Evolutionary conservation across 768 basidiomycete genomes (phyloP), one percentile per base, ranked within the genome.

Genomic region (Obba rivulosa): DNA sequence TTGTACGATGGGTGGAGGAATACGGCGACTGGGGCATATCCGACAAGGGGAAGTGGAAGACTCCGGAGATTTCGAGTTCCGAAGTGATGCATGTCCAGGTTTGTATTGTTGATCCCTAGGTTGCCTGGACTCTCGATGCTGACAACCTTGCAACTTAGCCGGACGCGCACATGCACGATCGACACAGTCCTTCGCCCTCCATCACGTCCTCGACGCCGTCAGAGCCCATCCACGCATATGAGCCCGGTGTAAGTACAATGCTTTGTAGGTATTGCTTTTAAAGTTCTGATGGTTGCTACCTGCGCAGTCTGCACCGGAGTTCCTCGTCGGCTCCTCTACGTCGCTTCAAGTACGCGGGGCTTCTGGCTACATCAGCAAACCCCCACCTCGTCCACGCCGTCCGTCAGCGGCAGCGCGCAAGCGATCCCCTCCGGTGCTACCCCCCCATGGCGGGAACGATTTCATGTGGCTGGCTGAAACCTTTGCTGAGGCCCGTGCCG

Each of bases 21-120:
- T 53, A 51, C 17, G 57, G 55, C 34, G 49, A 14, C 22, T 55
- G 57, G 56, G 50, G 52, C 17, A 45, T 46, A 13, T 52, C 53
- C 5, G 49, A 51, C 34, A 57, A 57, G 42, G 57, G 53, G 9
- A 57, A 57, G 41, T 57, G 57, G 57, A 54, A 53, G 49, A 50
- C 41, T 2, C 21, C 46, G 22, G 46, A 7, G 17, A 31, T 31
- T 31, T 31, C 28, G 28, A 31, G 28, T 31, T 31, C 28, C 28
- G 28, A 5, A 31, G 28, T 31, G 28, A 31, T 31, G 7, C 28
- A 31, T 31, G 13, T 7, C 28, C 28, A 31, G 28, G 28, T 31
- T 31, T 31, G 28, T 31, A 13, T 31, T 31, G 28, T 31, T 31
- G 28, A 31, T 31, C 28, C 28, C 28, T 31, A 31, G 28, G 28